Conservation (phyloP, 352 stramenopile species). For the Phytopythium sindhum region DNA sequence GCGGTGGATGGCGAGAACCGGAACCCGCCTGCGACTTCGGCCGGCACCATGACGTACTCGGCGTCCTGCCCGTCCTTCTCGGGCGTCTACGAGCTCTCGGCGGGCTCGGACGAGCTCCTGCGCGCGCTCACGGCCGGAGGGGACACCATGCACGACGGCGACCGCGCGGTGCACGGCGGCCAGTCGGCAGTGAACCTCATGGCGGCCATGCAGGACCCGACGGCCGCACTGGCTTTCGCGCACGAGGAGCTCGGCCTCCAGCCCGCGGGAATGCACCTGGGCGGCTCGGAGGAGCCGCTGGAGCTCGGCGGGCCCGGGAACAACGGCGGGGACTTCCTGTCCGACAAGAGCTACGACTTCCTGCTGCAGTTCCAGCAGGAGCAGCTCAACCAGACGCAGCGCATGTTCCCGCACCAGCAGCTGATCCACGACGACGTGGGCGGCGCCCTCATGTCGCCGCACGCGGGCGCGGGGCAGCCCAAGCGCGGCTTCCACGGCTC, state of each 20-base stretch:
- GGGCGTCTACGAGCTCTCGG: conserved; percentile 46
- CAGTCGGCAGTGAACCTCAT: conserved; percentile 14
- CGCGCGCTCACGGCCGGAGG: conserved; percentile 25
- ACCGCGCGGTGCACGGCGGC: conserved; percentile 15
- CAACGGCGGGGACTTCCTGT: conserved; percentile 12
- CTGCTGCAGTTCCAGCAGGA: conserved; percentile 66
- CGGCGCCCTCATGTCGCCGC: conserved; percentile 1
- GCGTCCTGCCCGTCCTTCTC: conserved; percentile 76
- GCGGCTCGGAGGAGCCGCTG: conserved; percentile 24
- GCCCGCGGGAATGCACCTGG: conserved; percentile 13
- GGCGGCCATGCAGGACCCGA: conserved; percentile 2
- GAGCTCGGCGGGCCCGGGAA: conserved; percentile 11
- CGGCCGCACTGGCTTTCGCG: conserved; percentile 1
- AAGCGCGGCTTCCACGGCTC: conserved; percentile 55
- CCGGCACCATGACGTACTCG: conserved; percentile 47
- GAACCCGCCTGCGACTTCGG: conserved; percentile 14
- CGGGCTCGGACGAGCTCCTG: conserved; percentile 39
- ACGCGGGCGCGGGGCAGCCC: conserved; percentile 16
- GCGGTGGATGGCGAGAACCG: background rate
- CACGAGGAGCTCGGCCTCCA: conserved; percentile 1
- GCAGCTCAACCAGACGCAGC: conserved; percentile 33
- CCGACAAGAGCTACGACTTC: conserved; percentile 45
- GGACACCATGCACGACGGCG: conserved; percentile 16
- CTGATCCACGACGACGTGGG: conserved; percentile 28
- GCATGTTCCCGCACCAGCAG: conserved; percentile 49